Base-by-base conservation (phyloP, 1,284 basidiomycete species). In the Retiboletus flavoniger region DNA sequence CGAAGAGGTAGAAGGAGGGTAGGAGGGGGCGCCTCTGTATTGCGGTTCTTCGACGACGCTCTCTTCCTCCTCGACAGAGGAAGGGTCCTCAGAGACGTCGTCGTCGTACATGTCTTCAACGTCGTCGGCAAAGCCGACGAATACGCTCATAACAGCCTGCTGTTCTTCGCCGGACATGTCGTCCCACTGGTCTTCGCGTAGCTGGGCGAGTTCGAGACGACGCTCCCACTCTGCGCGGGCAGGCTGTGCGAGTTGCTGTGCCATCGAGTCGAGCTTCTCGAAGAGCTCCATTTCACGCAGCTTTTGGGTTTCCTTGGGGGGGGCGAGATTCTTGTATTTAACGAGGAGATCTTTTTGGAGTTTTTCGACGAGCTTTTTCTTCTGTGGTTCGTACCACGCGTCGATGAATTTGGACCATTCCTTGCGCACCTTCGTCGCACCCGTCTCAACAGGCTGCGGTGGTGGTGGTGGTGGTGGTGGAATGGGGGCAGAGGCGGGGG, bases 91-190 rank as follows among this genome's bases (percentile, higher is more conserved):
- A 10, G 54, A 55, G 50, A 51, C 29, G 21, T 56, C 48, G 21
- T 54, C 55, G 10, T 48, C 58, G 2, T 65, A 60, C 28, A 67
- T 54, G 28, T 66, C 58, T 24, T 67, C 61, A 41, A 71, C 60
- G 17, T 77, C 72, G 35, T 73, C 54, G 6, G 73, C 60, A 40
- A 58, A 78, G 70, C 62, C 75, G 67, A 53, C 76, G 75, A 57
- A 78, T 32, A 79, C 69, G 54, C 72, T 71, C 55, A 82, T 63
- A 21, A 73, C 63, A 13, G 57, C 63, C 21, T 69, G 69, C 38
- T 68, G 70, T 41, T 68, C 67, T 46, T 72, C 66, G 41, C 39
- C 56, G 2, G 68, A 55, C 65, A 72, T 72, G 47, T 68, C 63
- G 47, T 58, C 41, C 67, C 67, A 68, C 44, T 71, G 59, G 32